Evolutionary conservation across 257 asterid genomes (phyloP), one percentile per base, ranked within the genome.

Genomic region (Nicotiana noctiflora): DNA sequence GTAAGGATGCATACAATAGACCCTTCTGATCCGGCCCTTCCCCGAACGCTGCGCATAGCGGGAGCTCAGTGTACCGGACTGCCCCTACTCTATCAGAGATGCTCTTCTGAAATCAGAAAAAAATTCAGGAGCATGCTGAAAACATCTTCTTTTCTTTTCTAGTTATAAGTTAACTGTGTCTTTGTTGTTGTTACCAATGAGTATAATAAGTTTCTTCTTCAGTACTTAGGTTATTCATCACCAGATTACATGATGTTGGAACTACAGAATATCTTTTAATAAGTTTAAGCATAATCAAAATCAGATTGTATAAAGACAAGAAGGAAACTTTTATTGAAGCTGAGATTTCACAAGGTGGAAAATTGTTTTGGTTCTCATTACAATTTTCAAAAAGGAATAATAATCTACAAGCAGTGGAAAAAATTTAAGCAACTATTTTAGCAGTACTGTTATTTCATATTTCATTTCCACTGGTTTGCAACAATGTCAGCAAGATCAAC

Each of bases 401-500:
- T 81, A 81, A 89, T 85, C 86, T 89, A 88, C 87, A 84, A 82
- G 64, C 88, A 84, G 18, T 79, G 81, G 21, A 23, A 23, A 72
- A 70, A 46, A 46, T 51, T 68, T 10, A 68, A 68, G 6, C 57
- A 31, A 70, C 77, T 40, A 70, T 44, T 44, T 44, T 70, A 44
- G 34, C 53, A 19, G 32, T 70, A 44, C 77, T 44, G 34, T 12
- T 23, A 44, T 21, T 21, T 46, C 60, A 72, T 46, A 27, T 23
- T 80, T 89, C 87, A 93, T 86, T 92, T 93, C 99, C 99, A 95
- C 80, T 90, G 87, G 88, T 89, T 88, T 52, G 99, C 99, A 85
- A 91, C 97, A 87, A 95, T 95, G 91, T 93, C 91, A 76, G 99
- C 99, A 82, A 95, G 95, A 88, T 95, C 99, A 84, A 93, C 99